Conservation (phyloP, 1,284 basidiomycete genomes). For the Malassezia cuniculi region DNA sequence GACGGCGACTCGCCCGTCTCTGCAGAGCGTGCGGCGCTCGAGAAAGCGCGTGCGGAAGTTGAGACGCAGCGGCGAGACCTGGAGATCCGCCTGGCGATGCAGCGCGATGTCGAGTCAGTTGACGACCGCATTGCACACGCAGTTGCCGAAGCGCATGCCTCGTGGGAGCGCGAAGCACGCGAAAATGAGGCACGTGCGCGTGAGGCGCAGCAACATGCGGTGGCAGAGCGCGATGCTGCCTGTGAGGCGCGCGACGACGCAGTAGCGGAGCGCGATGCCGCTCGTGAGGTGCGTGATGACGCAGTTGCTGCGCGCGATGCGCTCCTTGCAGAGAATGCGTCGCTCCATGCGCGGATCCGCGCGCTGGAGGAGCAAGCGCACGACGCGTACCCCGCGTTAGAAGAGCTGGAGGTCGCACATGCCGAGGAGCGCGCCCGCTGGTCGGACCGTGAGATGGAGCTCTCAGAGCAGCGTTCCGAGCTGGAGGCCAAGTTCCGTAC, state of each 20-base stretch:
- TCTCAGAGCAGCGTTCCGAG: background rate
- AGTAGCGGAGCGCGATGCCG: background rate
- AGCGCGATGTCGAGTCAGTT: background rate
- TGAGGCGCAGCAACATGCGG: conserved; percentile 1
- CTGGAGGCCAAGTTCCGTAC: conserved; percentile 3
- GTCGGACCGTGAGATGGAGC: background rate
- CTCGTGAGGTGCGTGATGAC: background rate
- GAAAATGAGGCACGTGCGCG: conserved; percentile 9
- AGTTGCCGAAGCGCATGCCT: background rate
- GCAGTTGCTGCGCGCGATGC: conserved; percentile 1
- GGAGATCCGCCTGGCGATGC: conserved; percentile 7
- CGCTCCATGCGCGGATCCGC: background rate
- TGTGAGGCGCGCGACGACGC: background rate
- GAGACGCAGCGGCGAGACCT: conserved; percentile 12
- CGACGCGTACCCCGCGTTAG: conserved; percentile 2
- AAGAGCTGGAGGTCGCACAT: background rate
- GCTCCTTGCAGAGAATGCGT: background rate
- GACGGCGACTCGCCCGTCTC: no score
- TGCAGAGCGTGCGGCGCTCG: conserved; percentile 5
- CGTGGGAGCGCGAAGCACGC: conserved; percentile 8
- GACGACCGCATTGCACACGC: conserved; percentile 3
- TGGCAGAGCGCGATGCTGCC: background rate
- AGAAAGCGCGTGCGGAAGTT: background rate
- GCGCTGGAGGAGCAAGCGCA: conserved; percentile 2
- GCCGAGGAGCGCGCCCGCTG: background rate